Evolutionary conservation across 2,329 filamentous ascomycete genomes (phyloP), one percentile per base, ranked within the genome.

Genomic region (Xylaria sp.): DNA sequence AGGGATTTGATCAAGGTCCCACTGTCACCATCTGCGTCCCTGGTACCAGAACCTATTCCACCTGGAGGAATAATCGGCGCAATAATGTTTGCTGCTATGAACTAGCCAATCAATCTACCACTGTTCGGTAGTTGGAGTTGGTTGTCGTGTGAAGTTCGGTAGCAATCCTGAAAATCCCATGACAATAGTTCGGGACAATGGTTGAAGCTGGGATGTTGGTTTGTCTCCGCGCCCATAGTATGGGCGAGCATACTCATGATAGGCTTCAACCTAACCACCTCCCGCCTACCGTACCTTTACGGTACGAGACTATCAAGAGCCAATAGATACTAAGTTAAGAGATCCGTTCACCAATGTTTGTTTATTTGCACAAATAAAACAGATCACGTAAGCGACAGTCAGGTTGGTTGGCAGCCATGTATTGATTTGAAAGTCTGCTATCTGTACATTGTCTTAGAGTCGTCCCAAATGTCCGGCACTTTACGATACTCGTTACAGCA

Each of bases 401-500:
- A 28, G 33, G 57, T 65, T 65, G 60, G 58, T 68, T 70, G 70
- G 70, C 67, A 70, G 70, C 67, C 56, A 63, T 67, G 58, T 65
- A 68, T 65, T 67, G 62, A 65, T 61, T 35, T 67, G 60, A 61
- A 61, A 51, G 68, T 68, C 64, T 69, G 65, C 69, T 73, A 71
- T 72, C 63, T 72, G 67, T 73, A 73, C 67, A 42, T 67, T 55
- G 67, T 60, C 42, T 49, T 62, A 68, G 63, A 67, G 67, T 64
- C 69, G 65, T 67, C 65, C 60, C 60, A 68, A 65, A 72, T 74
- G 73, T 63, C 72, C 73, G 37, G 72, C 73, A 75, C 72, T 61
- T 61, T 66, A 63, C 66, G 63, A 69, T 46, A 67, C 67, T 69
- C 67, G 65, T 67, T 66, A 67, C 69, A 70, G 65, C 57, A 55